A percentile compares a stretch with the other conserved stretches of the same genome.
Conservation (phyloP, 768 basidiomycete genomes). For the Psilocybe azurescens region DNA sequence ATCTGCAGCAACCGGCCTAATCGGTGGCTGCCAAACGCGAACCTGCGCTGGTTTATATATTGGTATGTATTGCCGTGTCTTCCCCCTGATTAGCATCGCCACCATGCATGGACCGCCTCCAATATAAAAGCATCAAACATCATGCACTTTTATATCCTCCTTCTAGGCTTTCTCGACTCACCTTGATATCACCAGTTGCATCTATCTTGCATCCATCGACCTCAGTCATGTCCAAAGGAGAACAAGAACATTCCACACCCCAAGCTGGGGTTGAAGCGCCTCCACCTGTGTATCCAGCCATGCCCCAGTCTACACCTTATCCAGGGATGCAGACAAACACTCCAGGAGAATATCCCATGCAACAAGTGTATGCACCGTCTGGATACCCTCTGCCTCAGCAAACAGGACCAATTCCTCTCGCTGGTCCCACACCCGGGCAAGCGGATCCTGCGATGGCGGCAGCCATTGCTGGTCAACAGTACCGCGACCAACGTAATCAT, state of each 20-base stretch:
- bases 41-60: too few species aligned
- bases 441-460: constrained; percentile 2
- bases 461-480: constrained; percentile 1
- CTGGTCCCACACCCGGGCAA: not conserved
- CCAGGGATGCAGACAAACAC: not conserved
- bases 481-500: constrained; percentile 14
- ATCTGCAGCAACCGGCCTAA: not conserved
- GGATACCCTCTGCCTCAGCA: not conserved
- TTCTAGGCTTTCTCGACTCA: not conserved
- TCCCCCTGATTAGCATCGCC: not conserved
- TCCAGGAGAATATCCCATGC: not conserved
- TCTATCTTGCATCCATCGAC: not conserved
- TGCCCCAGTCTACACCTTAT: not conserved
- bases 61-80: not conserved
- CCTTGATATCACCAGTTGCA: not conserved
- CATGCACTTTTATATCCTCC: not conserved
- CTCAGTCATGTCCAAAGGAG: not conserved
- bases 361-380: not conserved
- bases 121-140: not conserved
- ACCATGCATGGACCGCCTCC: not conserved
- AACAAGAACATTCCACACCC: not conserved
- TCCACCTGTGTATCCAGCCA: not conserved
- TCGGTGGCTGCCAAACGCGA: not conserved
- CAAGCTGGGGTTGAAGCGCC: not conserved
- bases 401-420: not conserved